Percentiles rank a stretch among this genome's conserved stretches.
phyloP scores from a whole-genome alignment of 495 filamentous ascomycete genomes.

The Aspergillus biplanus region DNA sequence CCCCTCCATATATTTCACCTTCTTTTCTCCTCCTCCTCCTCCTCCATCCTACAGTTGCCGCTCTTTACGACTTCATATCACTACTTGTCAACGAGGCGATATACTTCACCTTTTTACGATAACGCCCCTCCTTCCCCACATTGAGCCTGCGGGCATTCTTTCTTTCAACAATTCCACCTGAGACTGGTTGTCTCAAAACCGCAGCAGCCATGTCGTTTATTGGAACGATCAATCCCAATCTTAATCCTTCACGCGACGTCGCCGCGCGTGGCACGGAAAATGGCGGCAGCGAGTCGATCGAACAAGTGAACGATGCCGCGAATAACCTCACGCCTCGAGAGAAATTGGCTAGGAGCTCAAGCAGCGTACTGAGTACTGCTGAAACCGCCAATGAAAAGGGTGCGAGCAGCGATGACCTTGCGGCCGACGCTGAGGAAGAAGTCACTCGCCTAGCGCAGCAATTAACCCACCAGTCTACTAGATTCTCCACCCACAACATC shows the following conservation, averaged over 20 bases:
- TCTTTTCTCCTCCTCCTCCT: not conserved
- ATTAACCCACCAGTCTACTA: constrained; percentile 51
- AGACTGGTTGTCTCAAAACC: constrained; percentile 26
- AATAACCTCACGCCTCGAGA: constrained; percentile 1
- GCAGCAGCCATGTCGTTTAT: constrained; percentile 42
- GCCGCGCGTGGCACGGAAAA: constrained; percentile 19
- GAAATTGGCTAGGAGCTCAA: constrained; percentile 27
- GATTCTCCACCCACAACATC: constrained; percentile 35
- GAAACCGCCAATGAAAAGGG: constrained; percentile 37
- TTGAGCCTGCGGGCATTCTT: constrained; percentile 19
- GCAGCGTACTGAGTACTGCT: constrained; percentile 35
- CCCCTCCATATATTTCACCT: not conserved
- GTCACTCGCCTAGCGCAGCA: constrained; percentile 51
- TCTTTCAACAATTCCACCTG: constrained; percentile 11
- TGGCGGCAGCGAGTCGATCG: constrained; percentile 9
- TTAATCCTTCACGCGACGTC: constrained; percentile 26
- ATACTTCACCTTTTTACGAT: not conserved
- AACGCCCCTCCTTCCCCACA: constrained; percentile 1
- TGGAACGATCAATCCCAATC: constrained; percentile 43
- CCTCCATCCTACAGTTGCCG: not conserved
- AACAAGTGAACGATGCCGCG: constrained; percentile 1
- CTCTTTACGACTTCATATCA: constrained; percentile 1
- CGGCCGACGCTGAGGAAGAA: constrained; percentile 37
- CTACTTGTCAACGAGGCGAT: not conserved
- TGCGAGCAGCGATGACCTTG: constrained; percentile 29